phyloP scores from a whole-genome alignment of 2,329 filamentous ascomycete genomes.

The Epichloe coenophiala region DNA sequence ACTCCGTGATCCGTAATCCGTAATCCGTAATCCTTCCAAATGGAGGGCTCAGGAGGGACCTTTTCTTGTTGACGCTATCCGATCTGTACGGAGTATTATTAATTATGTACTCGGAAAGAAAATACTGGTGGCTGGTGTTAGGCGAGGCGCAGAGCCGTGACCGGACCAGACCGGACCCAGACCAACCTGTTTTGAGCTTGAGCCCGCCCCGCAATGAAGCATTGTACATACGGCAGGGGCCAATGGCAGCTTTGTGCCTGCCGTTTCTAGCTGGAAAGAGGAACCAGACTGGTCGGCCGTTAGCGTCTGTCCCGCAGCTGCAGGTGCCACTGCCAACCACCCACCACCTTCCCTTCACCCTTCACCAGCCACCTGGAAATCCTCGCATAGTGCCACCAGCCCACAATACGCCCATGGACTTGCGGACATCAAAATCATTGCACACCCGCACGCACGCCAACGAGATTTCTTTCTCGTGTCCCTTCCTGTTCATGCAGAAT shows the following conservation, averaged over 20 bases:
- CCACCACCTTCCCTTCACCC: not conserved
- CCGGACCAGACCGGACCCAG: too few relatives aligned
- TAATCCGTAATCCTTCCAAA: too few relatives aligned
- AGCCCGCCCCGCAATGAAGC: not conserved
- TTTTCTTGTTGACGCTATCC: too few relatives aligned
- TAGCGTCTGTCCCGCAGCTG: not conserved
- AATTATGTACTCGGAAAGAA: too few relatives aligned
- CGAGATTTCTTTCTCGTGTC: not conserved
- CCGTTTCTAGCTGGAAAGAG: not conserved
- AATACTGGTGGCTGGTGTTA: too few relatives aligned
- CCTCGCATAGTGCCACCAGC: not conserved
- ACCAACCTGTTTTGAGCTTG: too few relatives aligned
- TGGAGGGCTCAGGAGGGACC: too few relatives aligned
- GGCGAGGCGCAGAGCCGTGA: too few relatives aligned
- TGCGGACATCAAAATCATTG: not conserved
- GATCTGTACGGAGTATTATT: too few relatives aligned
- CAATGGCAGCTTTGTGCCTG: not conserved
- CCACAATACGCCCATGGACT: not conserved
- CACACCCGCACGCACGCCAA: not conserved
- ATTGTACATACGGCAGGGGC: not conserved
- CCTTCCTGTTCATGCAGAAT: not conserved
- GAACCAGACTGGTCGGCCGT: not conserved
- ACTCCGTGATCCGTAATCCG: too few relatives aligned
- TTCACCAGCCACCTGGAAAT: constrained; percentile 5
- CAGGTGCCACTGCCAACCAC: constrained; percentile 1